phyloP scores from a whole-genome alignment of 768 basidiomycete species.

The Coprinellus micaceus region DNA sequence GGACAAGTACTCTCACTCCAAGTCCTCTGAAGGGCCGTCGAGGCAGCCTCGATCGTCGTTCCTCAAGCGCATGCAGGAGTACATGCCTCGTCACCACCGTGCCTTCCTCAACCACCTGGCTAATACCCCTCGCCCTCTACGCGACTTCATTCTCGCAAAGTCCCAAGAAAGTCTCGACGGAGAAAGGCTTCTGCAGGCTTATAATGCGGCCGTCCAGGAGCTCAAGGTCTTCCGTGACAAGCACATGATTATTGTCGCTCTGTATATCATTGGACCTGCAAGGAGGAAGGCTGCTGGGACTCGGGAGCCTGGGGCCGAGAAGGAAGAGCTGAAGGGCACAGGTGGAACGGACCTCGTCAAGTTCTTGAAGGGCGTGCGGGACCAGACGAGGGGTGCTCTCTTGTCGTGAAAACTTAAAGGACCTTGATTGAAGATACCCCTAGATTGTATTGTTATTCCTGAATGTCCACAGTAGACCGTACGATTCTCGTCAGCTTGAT shows the following conservation, averaged over 20 bases:
- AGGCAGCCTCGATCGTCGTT: too few relatives aligned
- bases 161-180: too few relatives aligned
- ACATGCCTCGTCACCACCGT: conserved; percentile 85
- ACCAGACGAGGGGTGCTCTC: conserved; percentile 67
- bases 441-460: too few relatives aligned
- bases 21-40: conserved; percentile 24
- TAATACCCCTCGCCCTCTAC: conserved; percentile 57
- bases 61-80: conserved; percentile 73
- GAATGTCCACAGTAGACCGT: too few relatives aligned
- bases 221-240: conserved; percentile 75
- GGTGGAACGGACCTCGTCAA: conserved; percentile 79
- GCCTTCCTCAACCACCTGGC: conserved; percentile 69
- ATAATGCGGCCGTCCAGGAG: conserved; percentile 62
- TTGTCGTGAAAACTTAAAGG: too few relatives aligned
- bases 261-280: conserved; percentile 79
- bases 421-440: too few relatives aligned
- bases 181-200: conserved; percentile 45
- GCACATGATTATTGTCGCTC: conserved; percentile 72
- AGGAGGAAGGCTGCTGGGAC: conserved; percentile 29
- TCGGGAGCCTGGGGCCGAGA: background rate
- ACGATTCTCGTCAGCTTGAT: too few relatives aligned
- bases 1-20: conserved; percentile 47
- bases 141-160: conserved; percentile 47
- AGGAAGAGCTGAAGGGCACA: conserved; percentile 52
- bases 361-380: conserved; percentile 74